Percentiles rank a stretch among this genome's conserved stretches.
phyloP scores from a whole-genome alignment of 257 asterid genomes.

The Ilex aquifolium region DNA sequence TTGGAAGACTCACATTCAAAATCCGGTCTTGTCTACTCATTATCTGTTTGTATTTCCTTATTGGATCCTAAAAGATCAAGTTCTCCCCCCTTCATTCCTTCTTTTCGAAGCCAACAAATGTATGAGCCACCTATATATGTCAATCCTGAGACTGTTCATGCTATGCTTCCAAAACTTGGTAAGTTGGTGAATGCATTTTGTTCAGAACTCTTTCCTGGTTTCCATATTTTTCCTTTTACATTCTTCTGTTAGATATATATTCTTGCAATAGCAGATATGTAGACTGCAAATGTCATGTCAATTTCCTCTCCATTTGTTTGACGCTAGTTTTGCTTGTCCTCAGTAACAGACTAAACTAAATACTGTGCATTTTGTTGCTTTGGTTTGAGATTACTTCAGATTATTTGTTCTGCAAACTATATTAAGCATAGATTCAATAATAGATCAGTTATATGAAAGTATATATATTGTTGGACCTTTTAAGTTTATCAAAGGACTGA shows the following conservation, averaged over 20 bases:
- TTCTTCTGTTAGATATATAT: not conserved
- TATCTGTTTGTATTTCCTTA: slow-evolving; percentile 82
- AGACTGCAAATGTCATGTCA: too few relatives aligned
- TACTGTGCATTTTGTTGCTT: too few relatives aligned
- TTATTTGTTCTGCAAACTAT: too few relatives aligned
- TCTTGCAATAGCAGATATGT: too few relatives aligned
- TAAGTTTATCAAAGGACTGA: too few relatives aligned
- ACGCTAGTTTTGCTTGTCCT: too few relatives aligned
- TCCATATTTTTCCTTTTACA: not conserved
- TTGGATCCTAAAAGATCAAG: slow-evolving; percentile 89
- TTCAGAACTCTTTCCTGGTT: slow-evolving; percentile 2
- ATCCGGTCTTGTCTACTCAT: slow-evolving; percentile 81
- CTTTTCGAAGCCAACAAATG: slow-evolving; percentile 73
- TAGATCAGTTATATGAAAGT: too few relatives aligned
- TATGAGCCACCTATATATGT: slow-evolving; percentile 70
- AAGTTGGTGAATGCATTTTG: slow-evolving; percentile 10
- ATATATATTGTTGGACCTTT: too few relatives aligned
- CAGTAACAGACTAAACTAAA: too few relatives aligned
- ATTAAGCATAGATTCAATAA: too few relatives aligned
- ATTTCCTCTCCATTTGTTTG: too few relatives aligned
- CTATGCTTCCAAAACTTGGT: slow-evolving; percentile 98
- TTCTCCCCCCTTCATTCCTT: slow-evolving; percentile 63
- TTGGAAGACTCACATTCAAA: slow-evolving; percentile 75
- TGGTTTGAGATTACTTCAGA: too few relatives aligned
- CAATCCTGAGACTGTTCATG: slow-evolving; percentile 79